Percentiles rank a stretch among this genome's conserved stretches.
These are phyloP conservation scores for Plasmodium vinckei DNA, from an alignment of 169 alveolate genomes.

Conservation along the genomic window DNA sequence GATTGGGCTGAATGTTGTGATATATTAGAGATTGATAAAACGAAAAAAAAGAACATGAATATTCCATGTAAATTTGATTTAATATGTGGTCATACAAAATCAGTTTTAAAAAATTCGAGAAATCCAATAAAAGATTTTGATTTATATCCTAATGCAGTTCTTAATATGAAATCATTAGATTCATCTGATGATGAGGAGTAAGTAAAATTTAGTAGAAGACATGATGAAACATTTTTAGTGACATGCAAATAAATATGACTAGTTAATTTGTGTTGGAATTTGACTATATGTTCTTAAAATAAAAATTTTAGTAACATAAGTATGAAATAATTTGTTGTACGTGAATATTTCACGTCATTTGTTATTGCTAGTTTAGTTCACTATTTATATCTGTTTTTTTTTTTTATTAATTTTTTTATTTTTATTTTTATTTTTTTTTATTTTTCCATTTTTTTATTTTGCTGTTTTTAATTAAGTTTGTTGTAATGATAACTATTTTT, in stretches of 20 bases:
- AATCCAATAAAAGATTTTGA: conserved; percentile 22
- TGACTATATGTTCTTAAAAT: no score
- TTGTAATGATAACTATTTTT: no score
- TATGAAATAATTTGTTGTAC: no score
- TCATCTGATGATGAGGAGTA: conserved; percentile 31
- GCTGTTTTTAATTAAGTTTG: no score
- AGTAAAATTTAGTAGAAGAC: background rate
- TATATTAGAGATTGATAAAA: background rate
- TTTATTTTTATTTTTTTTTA: no score
- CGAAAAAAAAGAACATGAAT: background rate
- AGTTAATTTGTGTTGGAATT: no score
- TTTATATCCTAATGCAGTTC: conserved; percentile 47
- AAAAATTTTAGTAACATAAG: no score
- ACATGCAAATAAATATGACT: background rate
- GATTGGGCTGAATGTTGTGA: conserved; percentile 71
- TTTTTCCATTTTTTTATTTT: no score
- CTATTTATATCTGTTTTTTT: no score
- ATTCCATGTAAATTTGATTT: conserved; percentile 44
- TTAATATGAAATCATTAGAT: conserved; percentile 47
- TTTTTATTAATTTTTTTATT: no score
- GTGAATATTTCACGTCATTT: no score
- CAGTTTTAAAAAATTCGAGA: background rate
- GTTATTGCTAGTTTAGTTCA: no score
- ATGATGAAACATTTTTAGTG: background rate
- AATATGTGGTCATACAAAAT: conserved; percentile 42